Base-by-base conservation (phyloP, 2,329 filamentous ascomycete species). In the Apiospora arundinis region DNA sequence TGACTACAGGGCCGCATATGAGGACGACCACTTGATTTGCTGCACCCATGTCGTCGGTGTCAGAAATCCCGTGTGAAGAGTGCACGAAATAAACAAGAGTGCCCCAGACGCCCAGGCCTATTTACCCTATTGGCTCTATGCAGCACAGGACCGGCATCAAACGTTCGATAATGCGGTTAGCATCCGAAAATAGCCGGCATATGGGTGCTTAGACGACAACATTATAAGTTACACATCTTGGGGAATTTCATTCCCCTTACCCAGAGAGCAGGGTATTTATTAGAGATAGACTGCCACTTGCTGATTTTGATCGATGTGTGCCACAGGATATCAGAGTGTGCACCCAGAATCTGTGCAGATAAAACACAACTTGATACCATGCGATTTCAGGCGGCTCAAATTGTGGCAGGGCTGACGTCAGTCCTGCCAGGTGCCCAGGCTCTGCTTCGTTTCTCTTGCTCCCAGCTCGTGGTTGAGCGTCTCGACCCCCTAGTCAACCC, bases 381-480 rank as follows among this genome's bases (percentile, higher is more conserved):
- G 56, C 56, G 56, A n/a, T 63, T 63, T 2, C 32, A 63, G 6
- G 32, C 18, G n/a, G 18, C 56, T n/a, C 56, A 63, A 12, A 3
- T 63, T 14, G 56, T 4, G 18, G 56, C 32, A 40, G 56, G 56
- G 56, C 56, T 63, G 18, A 12, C 40, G 56, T 63, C 56, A 7
- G 32, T n/a, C 32, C 32, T 63, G 32, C 56, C 56, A 6, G 56
- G 28, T 6, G 56, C 56, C 9, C 56, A 63, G 18, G 56, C 56
- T 21, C 56, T 81, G 74, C 80, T 81, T 76, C 79, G 80, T 48
- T 81, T 81, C 71, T 79, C 78, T 44, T 81, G 80, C 76, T 81
- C 79, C 18, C 79, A 80, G 74, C 78, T 81, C 70, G 78, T 78
- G 63, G 77, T 81, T 71, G 79, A 81, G 72, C 77, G 79, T 25